A percentile compares a stretch with the other conserved stretches of the same genome.
Conservation (phyloP, 2,329 filamentous ascomycete species). For the Sphaerulina vaccinii region DNA sequence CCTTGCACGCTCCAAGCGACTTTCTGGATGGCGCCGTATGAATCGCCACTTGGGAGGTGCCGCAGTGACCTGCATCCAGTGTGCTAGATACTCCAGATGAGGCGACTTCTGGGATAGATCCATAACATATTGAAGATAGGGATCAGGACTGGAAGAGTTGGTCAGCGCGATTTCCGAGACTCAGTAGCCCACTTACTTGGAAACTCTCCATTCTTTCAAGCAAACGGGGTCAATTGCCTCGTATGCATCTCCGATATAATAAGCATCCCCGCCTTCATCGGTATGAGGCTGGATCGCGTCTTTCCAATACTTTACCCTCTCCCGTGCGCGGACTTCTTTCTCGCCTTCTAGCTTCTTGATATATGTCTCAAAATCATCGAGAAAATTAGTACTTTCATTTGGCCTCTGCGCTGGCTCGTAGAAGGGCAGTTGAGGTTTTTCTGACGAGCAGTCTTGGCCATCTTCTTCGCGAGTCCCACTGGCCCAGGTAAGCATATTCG, state of each 20-base stretch:
- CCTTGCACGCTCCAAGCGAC: conserved; percentile 16
- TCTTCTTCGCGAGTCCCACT: too few relatives aligned
- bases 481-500: too few relatives aligned
- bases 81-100: conserved; percentile 26
- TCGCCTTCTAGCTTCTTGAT: conserved; percentile 3
- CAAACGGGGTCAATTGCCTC: conserved; percentile 9
- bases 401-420: background rate
- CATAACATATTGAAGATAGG: conserved; percentile 28
- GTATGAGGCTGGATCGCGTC: conserved; percentile 28
- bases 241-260: conserved; percentile 29
- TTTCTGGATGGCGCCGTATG: conserved; percentile 11
- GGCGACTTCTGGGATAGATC: conserved; percentile 16
- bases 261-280: conserved; percentile 25
- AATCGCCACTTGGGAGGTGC: conserved; percentile 31
- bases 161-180: background rate
- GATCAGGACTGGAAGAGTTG: conserved; percentile 9
- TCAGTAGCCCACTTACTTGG: too few relatives aligned
- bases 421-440: background rate
- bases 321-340: background rate
- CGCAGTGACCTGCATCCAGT: conserved; percentile 30
- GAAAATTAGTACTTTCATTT: background rate
- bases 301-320: conserved; percentile 5
- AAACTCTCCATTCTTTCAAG: background rate
- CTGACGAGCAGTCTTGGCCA: too few relatives aligned
- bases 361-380: conserved; percentile 2